Conservation (phyloP, 805 yeast genomes). For the Zygosaccharomyces pseudorouxii region DNA sequence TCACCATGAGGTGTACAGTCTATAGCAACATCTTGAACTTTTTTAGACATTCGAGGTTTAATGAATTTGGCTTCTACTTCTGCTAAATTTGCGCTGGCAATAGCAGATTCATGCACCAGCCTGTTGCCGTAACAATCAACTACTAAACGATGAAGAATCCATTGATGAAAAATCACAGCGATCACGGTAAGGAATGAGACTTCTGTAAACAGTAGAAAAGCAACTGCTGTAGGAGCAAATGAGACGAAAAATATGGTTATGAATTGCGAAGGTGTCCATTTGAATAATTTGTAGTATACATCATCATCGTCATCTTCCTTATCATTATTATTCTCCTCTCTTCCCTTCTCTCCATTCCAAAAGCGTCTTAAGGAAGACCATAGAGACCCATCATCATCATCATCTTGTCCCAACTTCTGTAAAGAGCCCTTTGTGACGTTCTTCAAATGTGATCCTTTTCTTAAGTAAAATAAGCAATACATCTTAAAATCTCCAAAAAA, state of each 20-base stretch:
- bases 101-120: conserved; percentile 53
- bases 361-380: conserved; percentile 22
- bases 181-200: conserved; percentile 38
- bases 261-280: conserved; percentile 67
- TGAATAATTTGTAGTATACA: conserved; percentile 50
- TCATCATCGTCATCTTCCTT: conserved; percentile 21
- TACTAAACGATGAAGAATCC: conserved; percentile 39
- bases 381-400: conserved; percentile 22
- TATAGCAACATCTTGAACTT: conserved; percentile 54
- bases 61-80: conserved; percentile 64
- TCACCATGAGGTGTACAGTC: conserved; percentile 46
- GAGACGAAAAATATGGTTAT: conserved; percentile 46
- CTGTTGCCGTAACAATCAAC: conserved; percentile 43
- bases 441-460: conserved; percentile 15
- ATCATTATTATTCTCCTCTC: conserved; percentile 7
- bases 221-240: conserved; percentile 55
- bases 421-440: conserved; percentile 21
- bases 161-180: conserved; percentile 37
- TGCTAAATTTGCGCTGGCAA: conserved; percentile 54
- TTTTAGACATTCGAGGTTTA: conserved; percentile 49
- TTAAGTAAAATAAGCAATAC: conserved; percentile 25
- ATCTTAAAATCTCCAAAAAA: conserved; percentile 19
- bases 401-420: conserved; percentile 16
- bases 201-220: conserved; percentile 39
- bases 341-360: conserved; percentile 8